Base-by-base conservation (phyloP, 2,329 filamentous ascomycete species). In the Phialophora tarda region DNA sequence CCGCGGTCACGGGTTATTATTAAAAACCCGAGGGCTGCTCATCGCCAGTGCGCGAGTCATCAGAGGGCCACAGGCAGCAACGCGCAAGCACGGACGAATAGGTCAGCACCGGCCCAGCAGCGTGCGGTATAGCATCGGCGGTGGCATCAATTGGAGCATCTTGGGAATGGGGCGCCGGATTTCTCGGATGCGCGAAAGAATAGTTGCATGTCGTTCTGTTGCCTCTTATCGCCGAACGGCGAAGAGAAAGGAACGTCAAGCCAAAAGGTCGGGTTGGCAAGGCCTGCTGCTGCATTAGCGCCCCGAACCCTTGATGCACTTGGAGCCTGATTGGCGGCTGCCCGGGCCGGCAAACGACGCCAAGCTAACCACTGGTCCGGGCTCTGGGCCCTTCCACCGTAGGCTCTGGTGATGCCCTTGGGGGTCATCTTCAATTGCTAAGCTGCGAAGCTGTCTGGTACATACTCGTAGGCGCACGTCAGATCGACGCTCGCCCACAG, bases 121-220 rank as follows among this genome's bases (percentile, higher is more conserved):
- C 53, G 11, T 48, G n/a, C 24, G 23, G 57, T n/a, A 50, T 59
- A 44, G 24, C 57, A 59, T 59, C 57, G 24, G 51, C 24, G 48
- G 23, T 53, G 59, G 59, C 59, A 61, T 61, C 47, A 26, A 47
- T 26, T 53, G 30, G 48, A 54, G 59, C 59, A 32, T 53, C 48
- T 51, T 53, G 59, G 47, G 59, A 30, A 50, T 26, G 30, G 50
- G 38, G 44, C 63, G 63, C 63, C 68, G 68, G 68, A 70, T 62
- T 68, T 65, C 59, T 70, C 68, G 68, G 68, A 70, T 68, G 67
- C 67, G 64, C 58, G 44, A 65, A 55, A 55, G 48, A 32, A 57
- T 68, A 48, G 60, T n/a, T 64, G 63, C 66, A 69, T 69, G 66
- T 69, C 32, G 66, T 51, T 55, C 28, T 11, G 21, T 26, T 51